Conservation (phyloP, 768 basidiomycete species). For the Tulasnella sp. region DNA sequence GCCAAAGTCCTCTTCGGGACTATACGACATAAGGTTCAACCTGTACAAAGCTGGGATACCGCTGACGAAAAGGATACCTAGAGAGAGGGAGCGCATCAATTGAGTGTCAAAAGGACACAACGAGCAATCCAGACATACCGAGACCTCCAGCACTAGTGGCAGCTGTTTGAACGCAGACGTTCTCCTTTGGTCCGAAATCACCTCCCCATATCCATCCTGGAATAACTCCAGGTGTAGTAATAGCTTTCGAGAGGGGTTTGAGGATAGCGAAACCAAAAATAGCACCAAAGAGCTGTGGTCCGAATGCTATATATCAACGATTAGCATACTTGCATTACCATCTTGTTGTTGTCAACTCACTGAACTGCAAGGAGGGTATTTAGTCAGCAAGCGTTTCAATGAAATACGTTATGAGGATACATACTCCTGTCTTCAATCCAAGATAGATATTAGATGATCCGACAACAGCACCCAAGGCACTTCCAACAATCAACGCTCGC, state of each 20-base stretch:
- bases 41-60: slow-evolving; percentile 50
- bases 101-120: background rate
- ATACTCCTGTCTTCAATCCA: slow-evolving; percentile 49
- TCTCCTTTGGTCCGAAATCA: slow-evolving; percentile 51
- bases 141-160: slow-evolving; percentile 39
- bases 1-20: slow-evolving; percentile 41
- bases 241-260: slow-evolving; percentile 38
- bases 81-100: background rate
- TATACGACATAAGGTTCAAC: slow-evolving; percentile 34
- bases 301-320: slow-evolving; percentile 37
- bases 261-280: slow-evolving; percentile 51
- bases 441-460: slow-evolving; percentile 38
- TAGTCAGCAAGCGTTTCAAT: too few species aligned
- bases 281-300: slow-evolving; percentile 48
- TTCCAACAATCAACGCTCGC: slow-evolving; percentile 39
- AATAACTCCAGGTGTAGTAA: slow-evolving; percentile 36
- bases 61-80: slow-evolving; percentile 41
- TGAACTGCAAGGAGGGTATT: too few species aligned
- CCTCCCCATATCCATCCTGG: slow-evolving; percentile 37
- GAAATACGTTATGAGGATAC: too few species aligned
- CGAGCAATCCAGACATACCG: slow-evolving; percentile 19
- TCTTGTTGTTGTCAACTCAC: too few species aligned
- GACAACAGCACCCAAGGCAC: slow-evolving; percentile 36
- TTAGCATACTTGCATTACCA: background rate
- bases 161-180: slow-evolving; percentile 41